Evolutionary conservation across 768 basidiomycete genomes (phyloP).

Genomic region (Podaxis mareebaensis): DNA sequence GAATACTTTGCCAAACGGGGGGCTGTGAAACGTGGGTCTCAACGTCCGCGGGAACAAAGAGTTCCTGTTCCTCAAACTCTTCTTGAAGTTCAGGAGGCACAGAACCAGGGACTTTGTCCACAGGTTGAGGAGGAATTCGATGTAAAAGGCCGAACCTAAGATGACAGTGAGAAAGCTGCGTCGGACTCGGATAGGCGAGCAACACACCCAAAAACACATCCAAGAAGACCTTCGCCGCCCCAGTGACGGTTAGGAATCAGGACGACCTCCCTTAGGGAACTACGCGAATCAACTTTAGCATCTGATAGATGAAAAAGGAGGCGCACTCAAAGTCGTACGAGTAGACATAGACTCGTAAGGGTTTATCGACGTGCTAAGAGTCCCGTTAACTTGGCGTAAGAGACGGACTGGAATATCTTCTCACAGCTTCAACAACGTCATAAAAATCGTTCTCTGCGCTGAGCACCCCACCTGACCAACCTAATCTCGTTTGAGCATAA

Average conservation of each 20-base stretch:
- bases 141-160: slow-evolving; percentile 87
- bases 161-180: slow-evolving; percentile 10
- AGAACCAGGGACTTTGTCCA: slow-evolving; percentile 55
- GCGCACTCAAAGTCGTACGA: slow-evolving; percentile 95
- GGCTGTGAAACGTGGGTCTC: slow-evolving; percentile 20
- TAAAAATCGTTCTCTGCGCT: slow-evolving; percentile 95
- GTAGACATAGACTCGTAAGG: slow-evolving; percentile 92
- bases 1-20: not conserved
- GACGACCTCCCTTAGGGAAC: slow-evolving; percentile 90
- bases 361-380: slow-evolving; percentile 86
- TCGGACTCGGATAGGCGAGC: not conserved
- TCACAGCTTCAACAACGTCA: slow-evolving; percentile 87
- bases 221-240: slow-evolving; percentile 95
- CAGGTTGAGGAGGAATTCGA: slow-evolving; percentile 81
- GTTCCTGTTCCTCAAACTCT: slow-evolving; percentile 61
- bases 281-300: slow-evolving; percentile 30
- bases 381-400: slow-evolving; percentile 4
- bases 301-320: slow-evolving; percentile 13
- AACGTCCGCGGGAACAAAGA: slow-evolving; percentile 75
- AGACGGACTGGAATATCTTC: slow-evolving; percentile 26
- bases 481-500: slow-evolving; percentile 62
- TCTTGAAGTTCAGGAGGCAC: slow-evolving; percentile 57
- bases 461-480: slow-evolving; percentile 94
- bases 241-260: slow-evolving; percentile 95
- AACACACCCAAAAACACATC: slow-evolving; percentile 92